Base-by-base conservation (phyloP, 1,284 basidiomycete genomes). In the Ceratobasidium sp. region DNA sequence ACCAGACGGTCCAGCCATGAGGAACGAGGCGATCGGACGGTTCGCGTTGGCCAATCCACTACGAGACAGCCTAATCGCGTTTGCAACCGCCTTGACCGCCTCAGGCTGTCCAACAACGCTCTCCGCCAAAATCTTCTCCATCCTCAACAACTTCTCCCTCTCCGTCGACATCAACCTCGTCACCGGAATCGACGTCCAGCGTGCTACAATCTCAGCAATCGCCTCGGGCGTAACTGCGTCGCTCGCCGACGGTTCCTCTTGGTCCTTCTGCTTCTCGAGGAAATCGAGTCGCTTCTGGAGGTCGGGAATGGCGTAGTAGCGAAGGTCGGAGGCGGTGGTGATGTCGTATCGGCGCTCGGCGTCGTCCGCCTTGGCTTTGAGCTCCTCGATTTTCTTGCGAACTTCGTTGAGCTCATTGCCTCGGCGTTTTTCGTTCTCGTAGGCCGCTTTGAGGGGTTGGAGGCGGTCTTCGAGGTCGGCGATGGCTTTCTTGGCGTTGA, bases 291-390 rank as follows among this genome's bases (percentile, higher is more conserved):
- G 89, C 70, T 84, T 82, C 80, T 95, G 90, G n/a, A 97, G 85
- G 78, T 98, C 94, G 14, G 98, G 97, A 50, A 99, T 88, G 11
- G 96, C 96, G 79, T 94, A 95, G 83, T 96, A 98, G 70, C 92
- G 90, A 75, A 98, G 84, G 80, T 98, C 97, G 66, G 95, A 95
- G 9, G 93, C 94, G 2, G 92, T 92, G 0, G 88, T 88, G 70
- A 97, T 87, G 78, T 96, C 94, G 78, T 88, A 91, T 80, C 89
- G 88, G 80, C 97, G 86, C 81, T 98, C 95, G 7, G 97, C 97
- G 61, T 98, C 95, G 77, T 98, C 95, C 0, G 94, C 92, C 84
- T 98, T 99, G 26, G 92, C 90, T 76, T 90, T 92, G 50, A 99
- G 85, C 76, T 98, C 94, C 78, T 99, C 98, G 63, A 99, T 95